Base-by-base conservation (phyloP, 441 rosid genomes). In the Euphorbia celastroides region DNA sequence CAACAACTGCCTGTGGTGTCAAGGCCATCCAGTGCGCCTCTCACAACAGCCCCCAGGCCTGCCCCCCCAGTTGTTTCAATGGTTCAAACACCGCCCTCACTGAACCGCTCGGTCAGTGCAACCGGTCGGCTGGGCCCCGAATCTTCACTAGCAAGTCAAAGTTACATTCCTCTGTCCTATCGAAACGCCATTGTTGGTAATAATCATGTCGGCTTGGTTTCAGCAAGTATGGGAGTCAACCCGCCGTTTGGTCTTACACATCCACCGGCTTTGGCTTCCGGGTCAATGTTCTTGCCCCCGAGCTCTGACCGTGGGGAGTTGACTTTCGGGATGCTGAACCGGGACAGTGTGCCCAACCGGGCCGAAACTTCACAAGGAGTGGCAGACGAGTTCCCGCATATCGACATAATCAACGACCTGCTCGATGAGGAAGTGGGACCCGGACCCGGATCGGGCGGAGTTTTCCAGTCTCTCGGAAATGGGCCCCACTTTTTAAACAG, bases 21-120 rank as follows among this genome's bases (percentile, higher is more conserved):
- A 50, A 92, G 99, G 83, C 97, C 98, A 48, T 86, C 88, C 42
- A 91, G 96, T 81, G 92, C 97, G 72, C 97, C 99, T 30, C 65
- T 94, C 55, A 76, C 79, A 59, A 95, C 92, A 59, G 88, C 74
- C 68, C 77, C 72, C 58, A 79, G 84, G 58, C 78, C 88, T 20
- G 41, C 83, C 50, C 77, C 88, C 71, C 81, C 84, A 55, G 75
- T 74, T 64, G 79, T 82, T 61, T 83, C 96, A 60, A 28, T 80
- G 77, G 85, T 79, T 76, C 96, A 84, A 66, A 65, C 92, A n/a
- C 42, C 84, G 13, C 85, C 92, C 22, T 68, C 69, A 26, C 90
- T 91, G 64, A 75, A 93, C 34, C 92, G 94, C 31, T 88, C 96
- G 23, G 83, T 81, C 41, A 92, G 94, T 84, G 93, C 97, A 72